These are phyloP conservation scores for Sicyos baderoa DNA, from an alignment of 306 rosid species.

Conservation along the genomic window DNA sequence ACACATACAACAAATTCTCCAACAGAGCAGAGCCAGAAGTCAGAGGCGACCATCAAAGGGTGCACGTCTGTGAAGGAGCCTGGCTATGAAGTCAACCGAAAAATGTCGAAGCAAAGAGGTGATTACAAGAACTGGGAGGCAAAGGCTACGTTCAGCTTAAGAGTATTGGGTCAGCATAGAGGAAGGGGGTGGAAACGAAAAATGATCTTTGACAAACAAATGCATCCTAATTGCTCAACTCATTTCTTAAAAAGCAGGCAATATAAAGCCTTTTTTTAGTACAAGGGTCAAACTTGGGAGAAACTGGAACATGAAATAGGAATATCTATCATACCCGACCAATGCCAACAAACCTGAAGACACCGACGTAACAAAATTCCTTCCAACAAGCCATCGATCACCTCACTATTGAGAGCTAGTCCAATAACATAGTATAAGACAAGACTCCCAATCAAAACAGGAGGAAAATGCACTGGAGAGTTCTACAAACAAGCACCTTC, in stretches of 20 bases:
- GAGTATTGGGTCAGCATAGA: background rate
- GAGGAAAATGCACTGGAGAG: background rate
- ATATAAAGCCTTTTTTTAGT: background rate
- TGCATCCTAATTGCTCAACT: background rate
- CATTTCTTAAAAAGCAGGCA: background rate
- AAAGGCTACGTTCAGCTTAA: too few relatives aligned
- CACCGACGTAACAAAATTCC: background rate
- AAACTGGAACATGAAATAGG: background rate
- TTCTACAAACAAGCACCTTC: background rate
- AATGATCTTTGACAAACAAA: too few relatives aligned
- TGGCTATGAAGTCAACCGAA: background rate
- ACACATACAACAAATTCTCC: background rate
- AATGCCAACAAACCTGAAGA: too few relatives aligned
- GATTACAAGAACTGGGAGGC: background rate
- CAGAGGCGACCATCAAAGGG: too few relatives aligned
- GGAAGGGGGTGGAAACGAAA: background rate
- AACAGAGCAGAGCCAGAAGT: too few relatives aligned
- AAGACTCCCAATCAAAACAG: too few relatives aligned
- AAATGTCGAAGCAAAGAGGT: background rate
- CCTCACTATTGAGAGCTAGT: background rate
- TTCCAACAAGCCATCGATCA: background rate
- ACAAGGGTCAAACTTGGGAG: background rate
- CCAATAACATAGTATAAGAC: too few relatives aligned
- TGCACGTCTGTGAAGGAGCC: too few relatives aligned
- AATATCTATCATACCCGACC: background rate